Evolutionary conservation across 805 yeast species (phyloP).

Genomic region (Huiozyma naganishii): DNA sequence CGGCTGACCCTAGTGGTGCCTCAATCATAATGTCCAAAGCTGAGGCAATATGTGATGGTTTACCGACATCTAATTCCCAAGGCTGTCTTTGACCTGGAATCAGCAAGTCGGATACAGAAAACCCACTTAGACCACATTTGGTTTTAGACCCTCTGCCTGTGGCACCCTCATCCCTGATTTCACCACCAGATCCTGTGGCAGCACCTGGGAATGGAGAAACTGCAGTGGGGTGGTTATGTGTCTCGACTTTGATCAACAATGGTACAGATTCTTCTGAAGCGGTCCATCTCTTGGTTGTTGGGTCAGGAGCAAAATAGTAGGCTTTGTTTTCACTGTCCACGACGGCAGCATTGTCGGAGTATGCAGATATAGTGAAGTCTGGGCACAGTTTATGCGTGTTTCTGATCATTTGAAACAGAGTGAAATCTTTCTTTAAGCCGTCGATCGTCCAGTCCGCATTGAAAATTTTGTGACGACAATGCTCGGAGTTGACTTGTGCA

Average conservation of each 20-base stretch:
- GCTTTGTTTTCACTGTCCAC: constrained; percentile 49
- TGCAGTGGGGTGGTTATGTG: constrained; percentile 99
- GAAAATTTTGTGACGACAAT: constrained; percentile 97
- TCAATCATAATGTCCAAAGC: constrained; percentile 90
- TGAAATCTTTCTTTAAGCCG: constrained; percentile 56
- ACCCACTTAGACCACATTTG: constrained; percentile 93
- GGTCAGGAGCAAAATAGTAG: constrained; percentile 69
- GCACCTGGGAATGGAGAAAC: constrained; percentile 99
- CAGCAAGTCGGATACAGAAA: constrained; percentile 77
- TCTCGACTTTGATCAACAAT: constrained; percentile 89
- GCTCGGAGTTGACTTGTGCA: constrained; percentile 98
- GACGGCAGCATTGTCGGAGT: constrained; percentile 96
- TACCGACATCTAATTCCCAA: constrained; percentile 89
- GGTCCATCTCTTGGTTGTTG: constrained; percentile 59
- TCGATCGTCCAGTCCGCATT: constrained; percentile 98
- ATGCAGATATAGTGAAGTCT: constrained; percentile 80
- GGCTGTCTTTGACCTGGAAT: constrained; percentile 85
- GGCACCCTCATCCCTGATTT: constrained; percentile 99
- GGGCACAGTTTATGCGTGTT: constrained; percentile 80
- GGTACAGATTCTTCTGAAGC: constrained; percentile 71
- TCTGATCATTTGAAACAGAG: constrained; percentile 90
- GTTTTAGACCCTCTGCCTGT: constrained; percentile 97
- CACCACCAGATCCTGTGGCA: constrained; percentile 99
- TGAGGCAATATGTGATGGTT: constrained; percentile 87
- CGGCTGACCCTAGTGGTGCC: constrained; percentile 96